phyloP scores from a whole-genome alignment of 1,139 yeast genomes.

The Scheffersomyces titani region DNA sequence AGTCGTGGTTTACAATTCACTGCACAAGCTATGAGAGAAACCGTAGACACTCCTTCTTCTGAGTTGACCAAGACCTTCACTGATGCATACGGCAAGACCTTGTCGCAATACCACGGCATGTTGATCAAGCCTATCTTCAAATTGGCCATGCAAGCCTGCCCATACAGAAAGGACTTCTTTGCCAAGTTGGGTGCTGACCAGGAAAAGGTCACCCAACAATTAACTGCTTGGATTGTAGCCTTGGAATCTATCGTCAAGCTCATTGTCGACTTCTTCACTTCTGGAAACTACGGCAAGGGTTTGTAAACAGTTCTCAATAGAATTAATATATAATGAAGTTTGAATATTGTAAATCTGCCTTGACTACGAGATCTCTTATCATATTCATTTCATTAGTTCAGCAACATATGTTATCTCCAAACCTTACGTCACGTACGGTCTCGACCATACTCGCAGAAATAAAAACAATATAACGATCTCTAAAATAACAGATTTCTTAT shows the following conservation, averaged over 20 bases:
- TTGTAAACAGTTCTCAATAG: constrained; percentile 39
- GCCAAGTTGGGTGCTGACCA: constrained; percentile 75
- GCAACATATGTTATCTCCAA: too few species aligned
- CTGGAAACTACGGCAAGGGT: constrained; percentile 89
- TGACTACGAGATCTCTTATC: background rate
- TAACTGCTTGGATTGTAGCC: constrained; percentile 73
- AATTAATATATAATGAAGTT: background rate
- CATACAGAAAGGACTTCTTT: constrained; percentile 85
- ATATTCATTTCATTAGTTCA: too few species aligned
- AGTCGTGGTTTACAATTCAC: constrained; percentile 86
- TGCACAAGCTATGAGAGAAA: constrained; percentile 83
- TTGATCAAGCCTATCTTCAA: constrained; percentile 84
- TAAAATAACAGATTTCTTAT: too few species aligned
- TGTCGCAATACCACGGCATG: constrained; percentile 80
- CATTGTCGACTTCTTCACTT: constrained; percentile 72
- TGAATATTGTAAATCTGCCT: background rate
- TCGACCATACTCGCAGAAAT: background rate
- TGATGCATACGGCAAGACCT: constrained; percentile 76
- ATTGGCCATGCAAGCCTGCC: constrained; percentile 95
- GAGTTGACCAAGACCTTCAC: constrained; percentile 82
- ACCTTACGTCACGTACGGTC: background rate
- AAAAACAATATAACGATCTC: background rate
- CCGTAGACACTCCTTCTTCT: constrained; percentile 56
- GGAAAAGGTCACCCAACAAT: constrained; percentile 63
- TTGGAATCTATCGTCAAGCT: constrained; percentile 72